Conservation (phyloP, 1,139 yeast species). For the Candida albicans region DNA sequence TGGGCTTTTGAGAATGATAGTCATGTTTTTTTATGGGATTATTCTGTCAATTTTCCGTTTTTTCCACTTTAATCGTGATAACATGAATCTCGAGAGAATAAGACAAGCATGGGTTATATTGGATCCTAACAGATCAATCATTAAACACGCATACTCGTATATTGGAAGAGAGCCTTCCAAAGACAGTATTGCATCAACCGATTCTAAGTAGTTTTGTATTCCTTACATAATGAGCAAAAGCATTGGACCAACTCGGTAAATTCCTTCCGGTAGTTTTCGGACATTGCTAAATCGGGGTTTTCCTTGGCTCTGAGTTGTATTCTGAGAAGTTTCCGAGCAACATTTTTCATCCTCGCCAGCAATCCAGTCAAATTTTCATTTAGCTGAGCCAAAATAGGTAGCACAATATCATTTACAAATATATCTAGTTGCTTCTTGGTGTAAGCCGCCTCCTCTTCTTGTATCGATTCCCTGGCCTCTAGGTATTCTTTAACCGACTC, state of each 20-base stretch:
- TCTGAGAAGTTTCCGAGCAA: slow-evolving; percentile 13
- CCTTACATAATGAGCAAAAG: slow-evolving; percentile 19
- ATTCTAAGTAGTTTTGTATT: neutral
- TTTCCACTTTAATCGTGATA: slow-evolving; percentile 37
- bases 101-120: slow-evolving; percentile 43
- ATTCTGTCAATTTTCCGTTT: slow-evolving; percentile 30
- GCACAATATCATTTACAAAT: slow-evolving; percentile 14
- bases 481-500: slow-evolving; percentile 41
- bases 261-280: slow-evolving; percentile 18
- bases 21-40: slow-evolving; percentile 34
- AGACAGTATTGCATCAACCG: slow-evolving; percentile 11
- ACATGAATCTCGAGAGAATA: slow-evolving; percentile 48
- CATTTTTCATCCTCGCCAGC: slow-evolving; percentile 11
- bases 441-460: slow-evolving; percentile 15
- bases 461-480: slow-evolving; percentile 21
- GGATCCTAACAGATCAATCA: slow-evolving; percentile 45
- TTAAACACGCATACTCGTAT: slow-evolving; percentile 37
- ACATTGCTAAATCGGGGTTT: slow-evolving; percentile 8
- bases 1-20: slow-evolving; percentile 23
- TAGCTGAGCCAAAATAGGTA: slow-evolving; percentile 17
- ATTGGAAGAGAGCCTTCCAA: slow-evolving; percentile 32
- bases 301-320: slow-evolving; percentile 9
- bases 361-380: slow-evolving; percentile 17
- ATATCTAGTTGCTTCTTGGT: slow-evolving; percentile 13
- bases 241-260: slow-evolving; percentile 22